phyloP scores from a whole-genome alignment of 2,329 filamentous ascomycete genomes.

The Pseudogymnoascus sp. region DNA sequence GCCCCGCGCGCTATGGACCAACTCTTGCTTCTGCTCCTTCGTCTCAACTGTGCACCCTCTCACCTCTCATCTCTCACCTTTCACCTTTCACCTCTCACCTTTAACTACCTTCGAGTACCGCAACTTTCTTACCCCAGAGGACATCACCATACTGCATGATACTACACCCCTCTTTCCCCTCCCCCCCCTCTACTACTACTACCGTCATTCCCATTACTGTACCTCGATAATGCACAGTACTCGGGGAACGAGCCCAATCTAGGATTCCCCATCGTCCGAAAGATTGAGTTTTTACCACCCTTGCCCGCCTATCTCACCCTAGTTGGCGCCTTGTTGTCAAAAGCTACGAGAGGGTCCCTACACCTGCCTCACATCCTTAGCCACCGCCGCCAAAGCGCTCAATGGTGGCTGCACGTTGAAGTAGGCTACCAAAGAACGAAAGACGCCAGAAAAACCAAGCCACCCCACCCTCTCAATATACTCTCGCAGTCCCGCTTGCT shows the following conservation, averaged over 20 bases:
- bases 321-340: not conserved
- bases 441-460: slow-evolving; percentile 1
- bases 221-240: slow-evolving; percentile 6
- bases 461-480: slow-evolving; percentile 5
- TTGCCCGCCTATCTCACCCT: not conserved
- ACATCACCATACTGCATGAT: slow-evolving; percentile 5
- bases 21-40: slow-evolving; percentile 5
- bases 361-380: not conserved
- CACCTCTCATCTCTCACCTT: not conserved
- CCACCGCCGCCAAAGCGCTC: not conserved
- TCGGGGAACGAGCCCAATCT: slow-evolving; percentile 7
- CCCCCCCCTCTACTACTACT: not conserved
- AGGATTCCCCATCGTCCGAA: slow-evolving; percentile 1
- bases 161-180: not conserved
- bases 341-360: not conserved
- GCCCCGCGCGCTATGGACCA: slow-evolving; percentile 1
- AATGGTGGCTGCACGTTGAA: slow-evolving; percentile 3
- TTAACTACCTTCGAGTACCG: slow-evolving; percentile 4
- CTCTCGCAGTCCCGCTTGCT: not conserved
- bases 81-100: slow-evolving; percentile 1
- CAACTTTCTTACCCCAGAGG: not conserved
- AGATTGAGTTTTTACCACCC: slow-evolving; percentile 8
- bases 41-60: slow-evolving; percentile 1
- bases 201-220: not conserved
- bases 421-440: slow-evolving; percentile 4